Evolutionary conservation across 768 basidiomycete genomes (phyloP), one percentile per base, ranked within the genome.

Genomic region (Lactarius vividus): DNA sequence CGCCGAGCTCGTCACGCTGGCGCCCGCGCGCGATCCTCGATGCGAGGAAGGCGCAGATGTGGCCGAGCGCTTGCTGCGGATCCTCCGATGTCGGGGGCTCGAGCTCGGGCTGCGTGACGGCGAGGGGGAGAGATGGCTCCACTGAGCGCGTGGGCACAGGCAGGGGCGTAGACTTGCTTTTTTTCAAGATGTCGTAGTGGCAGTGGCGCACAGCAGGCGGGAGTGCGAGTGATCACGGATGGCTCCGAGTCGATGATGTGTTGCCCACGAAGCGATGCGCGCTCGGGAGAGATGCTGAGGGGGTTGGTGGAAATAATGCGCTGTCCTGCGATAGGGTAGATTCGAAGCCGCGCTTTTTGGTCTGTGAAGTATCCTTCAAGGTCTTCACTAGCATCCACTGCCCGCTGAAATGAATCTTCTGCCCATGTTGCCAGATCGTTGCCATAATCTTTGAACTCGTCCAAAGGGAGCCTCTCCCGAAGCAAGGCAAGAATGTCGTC

Each of bases 61-160:
- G 57, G 4, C 2, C 3, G n/a, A 66, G 61, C 8, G 60, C 23
- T 8, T 40, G 65, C 4, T 58, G 31, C 29, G 65, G 65, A 20
- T 62, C 65, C 65, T 66, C 65, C 29, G 65, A 56, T 23, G 65
- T 62, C 39, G 29, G 39, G 20, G 61, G 56, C 46, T 66, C 56
- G 65, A 66, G 56, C 37, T 20, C 61, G 29, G 23, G 55, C 39
- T 56, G 65, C 18, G 65, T 66, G 35, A 56, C 20, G 13, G 61
- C 62, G 61, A 66, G 65, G 3, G 65, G 58, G 46, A 58, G 59
- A 20, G 55, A 31, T 2, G 53, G 52, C 16, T 49, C 7, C n/a
- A 13, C 23, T 46, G 33, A 13, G 4, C 6, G 31, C 33, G 62
- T 23, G 15, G 23, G 49, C 6, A 15, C 13, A 3, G 29, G 37